Evolutionary conservation across 1,139 yeast genomes (phyloP).

Genomic region (Arxiozyma telluris): DNA sequence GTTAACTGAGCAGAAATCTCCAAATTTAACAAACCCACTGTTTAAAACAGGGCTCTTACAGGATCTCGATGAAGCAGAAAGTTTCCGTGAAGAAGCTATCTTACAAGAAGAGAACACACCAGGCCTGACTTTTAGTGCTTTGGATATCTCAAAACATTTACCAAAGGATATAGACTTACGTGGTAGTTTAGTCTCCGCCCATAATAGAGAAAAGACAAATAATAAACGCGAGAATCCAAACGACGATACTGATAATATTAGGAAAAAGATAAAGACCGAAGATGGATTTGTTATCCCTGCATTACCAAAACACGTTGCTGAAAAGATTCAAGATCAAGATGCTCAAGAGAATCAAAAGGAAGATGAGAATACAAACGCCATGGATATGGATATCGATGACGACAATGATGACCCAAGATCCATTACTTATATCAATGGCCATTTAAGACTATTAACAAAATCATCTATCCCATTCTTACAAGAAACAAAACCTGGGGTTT

Average conservation of each 20-base stretch:
- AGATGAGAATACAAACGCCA: constrained; percentile 20
- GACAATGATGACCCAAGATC: constrained; percentile 26
- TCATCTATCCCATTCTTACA: constrained; percentile 40
- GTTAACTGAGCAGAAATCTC: constrained; percentile 50
- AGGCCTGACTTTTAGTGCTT: constrained; percentile 38
- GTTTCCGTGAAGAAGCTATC: constrained; percentile 29
- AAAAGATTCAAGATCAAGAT: constrained; percentile 16
- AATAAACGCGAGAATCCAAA: constrained; percentile 16
- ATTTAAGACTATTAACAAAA: constrained; percentile 43
- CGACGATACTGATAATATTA: constrained; percentile 12
- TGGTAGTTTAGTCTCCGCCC: constrained; percentile 39
- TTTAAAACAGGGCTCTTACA: constrained; percentile 32
- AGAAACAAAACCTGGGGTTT: constrained; percentile 38
- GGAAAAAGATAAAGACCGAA: constrained; percentile 40
- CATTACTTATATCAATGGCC: constrained; percentile 33
- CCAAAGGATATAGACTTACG: constrained; percentile 40
- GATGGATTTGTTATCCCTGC: constrained; percentile 28
- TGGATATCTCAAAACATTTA: constrained; percentile 43
- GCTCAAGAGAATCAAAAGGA: constrained; percentile 19
- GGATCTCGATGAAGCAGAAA: constrained; percentile 36
- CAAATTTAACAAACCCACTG: constrained; percentile 34
- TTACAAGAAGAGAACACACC: constrained; percentile 30
- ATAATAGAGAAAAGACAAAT: constrained; percentile 26
- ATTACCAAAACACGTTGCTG: constrained; percentile 11
- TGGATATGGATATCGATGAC: constrained; percentile 18